These are phyloP conservation scores for Petrea volubilis DNA, from an alignment of 257 asterid genomes.

Conservation along the genomic window DNA sequence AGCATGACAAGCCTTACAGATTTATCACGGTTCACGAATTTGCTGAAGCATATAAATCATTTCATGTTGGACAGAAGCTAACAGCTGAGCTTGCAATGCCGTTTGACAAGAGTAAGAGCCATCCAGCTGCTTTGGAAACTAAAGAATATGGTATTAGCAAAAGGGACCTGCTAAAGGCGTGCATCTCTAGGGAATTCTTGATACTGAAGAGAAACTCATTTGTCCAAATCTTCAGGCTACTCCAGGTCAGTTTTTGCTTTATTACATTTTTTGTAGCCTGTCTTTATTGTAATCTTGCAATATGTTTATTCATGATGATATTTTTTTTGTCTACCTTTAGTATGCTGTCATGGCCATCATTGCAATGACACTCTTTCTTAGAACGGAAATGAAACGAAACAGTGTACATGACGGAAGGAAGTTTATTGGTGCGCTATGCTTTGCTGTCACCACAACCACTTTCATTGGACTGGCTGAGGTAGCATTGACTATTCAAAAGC, in stretches of 20 bases:
- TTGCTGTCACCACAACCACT: background rate
- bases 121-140: slow-evolving; percentile 45
- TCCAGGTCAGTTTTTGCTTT: slow-evolving; percentile 16
- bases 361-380: slow-evolving; percentile 29
- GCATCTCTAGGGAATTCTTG: slow-evolving; percentile 32
- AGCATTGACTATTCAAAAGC: slow-evolving; percentile 28
- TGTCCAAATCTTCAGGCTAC: slow-evolving; percentile 26
- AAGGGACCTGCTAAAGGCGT: slow-evolving; percentile 35
- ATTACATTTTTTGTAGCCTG: background rate
- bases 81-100: slow-evolving; percentile 20
- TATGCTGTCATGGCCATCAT: slow-evolving; percentile 20
- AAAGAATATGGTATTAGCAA: slow-evolving; percentile 33
- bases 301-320: too few species aligned
- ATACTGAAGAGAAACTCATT: slow-evolving; percentile 47
- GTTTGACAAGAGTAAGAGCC: slow-evolving; percentile 37
- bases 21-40: slow-evolving; percentile 29
- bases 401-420: slow-evolving; percentile 17
- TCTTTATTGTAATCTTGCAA: background rate
- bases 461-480: slow-evolving; percentile 33
- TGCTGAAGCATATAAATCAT: slow-evolving; percentile 30
- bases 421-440: slow-evolving; percentile 29
- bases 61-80: slow-evolving; percentile 18
- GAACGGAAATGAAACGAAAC: slow-evolving; percentile 28
- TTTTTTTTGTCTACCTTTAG: background rate
- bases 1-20: slow-evolving; percentile 22